These are phyloP conservation scores for Aspergillus fischeri DNA, from an alignment of 2,329 filamentous ascomycete genomes.

Conservation along the genomic window DNA sequence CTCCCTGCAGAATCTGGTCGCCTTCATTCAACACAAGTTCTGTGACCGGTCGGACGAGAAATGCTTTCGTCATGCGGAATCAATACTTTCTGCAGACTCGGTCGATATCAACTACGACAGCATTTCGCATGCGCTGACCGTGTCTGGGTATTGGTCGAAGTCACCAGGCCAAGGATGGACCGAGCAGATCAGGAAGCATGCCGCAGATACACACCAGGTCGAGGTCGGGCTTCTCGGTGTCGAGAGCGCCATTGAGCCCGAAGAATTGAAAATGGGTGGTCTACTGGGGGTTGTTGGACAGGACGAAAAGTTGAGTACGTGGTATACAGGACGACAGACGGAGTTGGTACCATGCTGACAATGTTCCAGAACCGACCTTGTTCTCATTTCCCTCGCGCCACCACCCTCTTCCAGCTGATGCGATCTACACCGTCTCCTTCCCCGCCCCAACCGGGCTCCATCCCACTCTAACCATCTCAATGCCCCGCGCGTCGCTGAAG, in stretches of 20 bases:
- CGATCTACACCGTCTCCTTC: slow-evolving; percentile 62
- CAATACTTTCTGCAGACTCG: slow-evolving; percentile 53
- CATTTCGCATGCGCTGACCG: slow-evolving; percentile 59
- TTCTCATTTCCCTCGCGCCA: slow-evolving; percentile 85
- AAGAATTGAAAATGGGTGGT: slow-evolving; percentile 75
- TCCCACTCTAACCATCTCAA: slow-evolving; percentile 67
- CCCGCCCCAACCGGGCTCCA: slow-evolving; percentile 74
- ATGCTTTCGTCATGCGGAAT: slow-evolving; percentile 50
- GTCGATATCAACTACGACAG: slow-evolving; percentile 76
- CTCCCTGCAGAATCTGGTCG: slow-evolving; percentile 52
- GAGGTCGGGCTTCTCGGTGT: slow-evolving; percentile 77
- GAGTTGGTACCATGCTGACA: slow-evolving; percentile 2
- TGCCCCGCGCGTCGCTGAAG: slow-evolving; percentile 51
- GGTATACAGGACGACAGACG: neutral
- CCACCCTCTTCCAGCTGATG: slow-evolving; percentile 49
- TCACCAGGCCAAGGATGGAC: slow-evolving; percentile 42
- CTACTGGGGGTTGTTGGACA: slow-evolving; percentile 74
- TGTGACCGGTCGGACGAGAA: slow-evolving; percentile 46
- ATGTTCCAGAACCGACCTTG: slow-evolving; percentile 59
- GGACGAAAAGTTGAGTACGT: slow-evolving; percentile 60
- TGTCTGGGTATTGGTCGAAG: slow-evolving; percentile 60
- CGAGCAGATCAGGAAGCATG: slow-evolving; percentile 37
- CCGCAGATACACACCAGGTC: slow-evolving; percentile 49
- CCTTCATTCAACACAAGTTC: slow-evolving; percentile 50
- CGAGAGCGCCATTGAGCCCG: slow-evolving; percentile 55